Evolutionary conservation across 2,329 filamentous ascomycete species (phyloP).

Genomic region (Arthrinium phaeospermum): DNA sequence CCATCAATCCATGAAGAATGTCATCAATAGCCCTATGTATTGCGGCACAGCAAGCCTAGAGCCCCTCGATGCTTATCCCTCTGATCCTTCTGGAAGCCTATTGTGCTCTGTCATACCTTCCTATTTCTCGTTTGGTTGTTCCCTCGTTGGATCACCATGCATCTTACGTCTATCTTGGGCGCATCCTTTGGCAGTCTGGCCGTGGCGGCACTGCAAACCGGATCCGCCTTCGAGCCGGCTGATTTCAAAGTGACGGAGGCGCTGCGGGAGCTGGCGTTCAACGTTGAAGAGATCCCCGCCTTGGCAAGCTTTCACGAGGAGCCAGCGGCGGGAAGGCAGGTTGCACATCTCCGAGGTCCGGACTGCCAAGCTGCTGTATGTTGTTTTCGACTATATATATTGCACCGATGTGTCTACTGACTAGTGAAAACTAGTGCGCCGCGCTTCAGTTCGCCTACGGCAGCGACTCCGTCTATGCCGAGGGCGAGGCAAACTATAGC

Average conservation of each 20-base stretch:
- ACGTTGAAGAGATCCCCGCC: background rate
- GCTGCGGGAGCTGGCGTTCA: background rate
- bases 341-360: background rate
- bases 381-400: background rate
- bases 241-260: background rate
- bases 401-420: background rate
- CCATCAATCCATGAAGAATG: background rate
- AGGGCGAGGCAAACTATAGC: background rate
- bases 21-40: too few relatives aligned
- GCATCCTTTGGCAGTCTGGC: background rate
- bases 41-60: background rate
- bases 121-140: background rate
- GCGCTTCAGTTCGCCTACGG: background rate
- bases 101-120: background rate
- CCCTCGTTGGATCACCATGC: background rate
- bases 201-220: background rate
- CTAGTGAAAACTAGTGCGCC: background rate
- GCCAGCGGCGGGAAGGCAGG: background rate
- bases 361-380: background rate
- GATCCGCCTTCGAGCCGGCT: background rate
- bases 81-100: background rate
- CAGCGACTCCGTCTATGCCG: background rate
- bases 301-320: background rate
- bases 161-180: background rate
- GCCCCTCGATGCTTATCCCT: background rate